Conservation (phyloP, 495 filamentous ascomycete genomes). For the Aspergillus olivimuriae region DNA sequence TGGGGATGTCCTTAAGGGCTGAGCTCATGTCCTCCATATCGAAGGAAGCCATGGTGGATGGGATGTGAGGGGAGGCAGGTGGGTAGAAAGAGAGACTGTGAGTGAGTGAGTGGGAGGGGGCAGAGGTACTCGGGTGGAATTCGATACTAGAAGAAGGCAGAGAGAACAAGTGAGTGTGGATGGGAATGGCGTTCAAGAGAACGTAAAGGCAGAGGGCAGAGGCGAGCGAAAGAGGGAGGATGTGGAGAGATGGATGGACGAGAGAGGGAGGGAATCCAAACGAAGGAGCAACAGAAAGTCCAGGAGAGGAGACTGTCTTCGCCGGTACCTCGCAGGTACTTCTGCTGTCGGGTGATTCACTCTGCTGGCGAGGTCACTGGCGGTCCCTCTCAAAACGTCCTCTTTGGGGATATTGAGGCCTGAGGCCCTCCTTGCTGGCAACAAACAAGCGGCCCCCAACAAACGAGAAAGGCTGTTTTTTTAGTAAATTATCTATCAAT, state of each 20-base stretch:
- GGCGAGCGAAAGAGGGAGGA: neutral
- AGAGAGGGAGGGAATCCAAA: constrained; percentile 5
- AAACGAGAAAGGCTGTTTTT: too few species aligned
- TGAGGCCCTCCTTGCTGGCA: too few species aligned
- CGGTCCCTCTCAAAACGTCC: too few species aligned
- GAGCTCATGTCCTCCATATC: constrained; percentile 16
- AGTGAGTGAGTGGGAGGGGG: neutral
- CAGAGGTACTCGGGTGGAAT: neutral
- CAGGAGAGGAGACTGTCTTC: too few species aligned
- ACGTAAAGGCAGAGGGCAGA: neutral
- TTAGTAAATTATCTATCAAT: too few species aligned
- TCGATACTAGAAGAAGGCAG: too few species aligned
- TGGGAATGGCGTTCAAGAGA: neutral
- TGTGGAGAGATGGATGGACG: neutral
- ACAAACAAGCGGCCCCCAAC: too few species aligned
- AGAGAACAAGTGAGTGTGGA: constrained; percentile 4
- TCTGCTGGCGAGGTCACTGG: too few species aligned
- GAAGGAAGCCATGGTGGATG: constrained; percentile 16
- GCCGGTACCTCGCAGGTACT: too few species aligned
- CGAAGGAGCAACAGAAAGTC: neutral
- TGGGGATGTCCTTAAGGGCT: constrained; percentile 32
- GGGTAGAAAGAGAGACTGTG: constrained; percentile 1
- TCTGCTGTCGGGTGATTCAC: too few species aligned
- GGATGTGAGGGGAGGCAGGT: neutral
- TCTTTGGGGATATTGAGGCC: too few species aligned